phyloP scores from a whole-genome alignment of 2,329 filamentous ascomycete genomes.

The Sphaerostilbella broomeana region DNA sequence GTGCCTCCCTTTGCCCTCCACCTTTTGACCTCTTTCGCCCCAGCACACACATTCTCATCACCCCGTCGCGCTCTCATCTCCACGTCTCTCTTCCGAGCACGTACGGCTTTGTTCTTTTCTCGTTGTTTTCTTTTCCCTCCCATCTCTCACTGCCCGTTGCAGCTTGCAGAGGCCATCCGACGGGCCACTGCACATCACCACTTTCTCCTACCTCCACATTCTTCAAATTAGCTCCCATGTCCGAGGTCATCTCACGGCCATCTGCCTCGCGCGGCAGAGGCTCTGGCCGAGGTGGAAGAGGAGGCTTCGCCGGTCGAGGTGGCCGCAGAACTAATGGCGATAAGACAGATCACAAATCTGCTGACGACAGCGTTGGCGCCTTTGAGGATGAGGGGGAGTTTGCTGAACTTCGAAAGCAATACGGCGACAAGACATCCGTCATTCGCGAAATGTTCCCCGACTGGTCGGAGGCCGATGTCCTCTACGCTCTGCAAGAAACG shows the following conservation, averaged over 20 bases:
- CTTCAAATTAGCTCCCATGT: conserved; percentile 62
- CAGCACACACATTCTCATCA: conserved; percentile 15
- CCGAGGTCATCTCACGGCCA: conserved; percentile 84
- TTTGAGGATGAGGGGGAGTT: conserved; percentile 83
- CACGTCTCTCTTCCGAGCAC: conserved; percentile 22
- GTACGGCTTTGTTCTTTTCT: conserved; percentile 25
- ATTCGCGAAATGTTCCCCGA: conserved; percentile 91
- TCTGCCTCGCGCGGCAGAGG: conserved; percentile 83
- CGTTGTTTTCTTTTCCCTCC: conserved; percentile 24
- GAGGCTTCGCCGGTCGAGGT: conserved; percentile 65
- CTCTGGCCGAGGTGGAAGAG: conserved; percentile 78
- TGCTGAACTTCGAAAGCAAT: conserved; percentile 85
- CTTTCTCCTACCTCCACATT: conserved; percentile 28
- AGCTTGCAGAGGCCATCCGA: conserved; percentile 33
- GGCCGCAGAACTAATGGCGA: conserved; percentile 73
- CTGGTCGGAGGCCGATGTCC: conserved; percentile 92
- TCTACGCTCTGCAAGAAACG: conserved; percentile 87
- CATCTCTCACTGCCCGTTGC: conserved; percentile 25
- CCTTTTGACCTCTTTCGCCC: conserved; percentile 17
- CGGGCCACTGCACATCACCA: conserved; percentile 23
- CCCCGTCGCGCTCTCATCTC: conserved; percentile 7
- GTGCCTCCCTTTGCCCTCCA: conserved; percentile 27
- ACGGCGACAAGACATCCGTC: conserved; percentile 68
- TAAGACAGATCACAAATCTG: conserved; percentile 46
- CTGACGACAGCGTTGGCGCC: conserved; percentile 51